phyloP scores from a whole-genome alignment of 2,329 filamentous ascomycete genomes.

The Diplodia sapinea region DNA sequence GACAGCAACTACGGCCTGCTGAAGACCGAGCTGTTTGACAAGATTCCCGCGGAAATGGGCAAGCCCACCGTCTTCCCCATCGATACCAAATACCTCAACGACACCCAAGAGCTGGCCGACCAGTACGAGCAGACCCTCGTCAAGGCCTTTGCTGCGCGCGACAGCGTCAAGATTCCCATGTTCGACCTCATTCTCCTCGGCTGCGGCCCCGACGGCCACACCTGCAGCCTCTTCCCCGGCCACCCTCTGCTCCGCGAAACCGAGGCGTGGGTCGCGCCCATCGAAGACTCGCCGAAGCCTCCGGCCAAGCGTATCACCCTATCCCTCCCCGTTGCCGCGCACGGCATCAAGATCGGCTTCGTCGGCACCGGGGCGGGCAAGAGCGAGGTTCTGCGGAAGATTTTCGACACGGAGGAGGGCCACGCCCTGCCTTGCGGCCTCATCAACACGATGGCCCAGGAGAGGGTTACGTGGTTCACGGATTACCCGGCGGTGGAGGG shows the following conservation, averaged over 20 bases:
- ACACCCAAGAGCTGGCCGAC: conserved; percentile 91
- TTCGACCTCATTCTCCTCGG: conserved; percentile 94
- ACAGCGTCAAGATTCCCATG: conserved; percentile 91
- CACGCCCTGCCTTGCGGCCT: conserved; percentile 80
- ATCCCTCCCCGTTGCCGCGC: conserved; percentile 86
- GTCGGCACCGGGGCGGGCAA: conserved; percentile 89
- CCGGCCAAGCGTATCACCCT: conserved; percentile 90
- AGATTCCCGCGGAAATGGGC: conserved; percentile 73
- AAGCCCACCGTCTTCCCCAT: conserved; percentile 80
- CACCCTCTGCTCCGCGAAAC: conserved; percentile 85
- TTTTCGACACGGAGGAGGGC: conserved; percentile 80
- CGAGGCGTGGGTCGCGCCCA: conserved; percentile 89
- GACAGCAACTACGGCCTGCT: conserved; percentile 94
- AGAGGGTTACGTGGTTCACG: conserved; percentile 94
- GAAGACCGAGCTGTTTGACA: conserved; percentile 84
- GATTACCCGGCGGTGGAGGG: conserved; percentile 85
- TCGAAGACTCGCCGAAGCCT: conserved; percentile 93
- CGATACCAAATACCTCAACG: conserved; percentile 69
- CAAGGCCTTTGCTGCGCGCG: conserved; percentile 82
- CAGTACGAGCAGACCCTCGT: conserved; percentile 91
- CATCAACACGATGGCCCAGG: conserved; percentile 82
- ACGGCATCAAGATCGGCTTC: conserved; percentile 86
- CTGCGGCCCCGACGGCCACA: conserved; percentile 95
- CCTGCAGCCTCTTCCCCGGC: conserved; percentile 92
- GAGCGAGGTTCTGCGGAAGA: conserved; percentile 88